Evolutionary conservation across 257 asterid species (phyloP).

Genomic region (Solanum etuberosum): DNA sequence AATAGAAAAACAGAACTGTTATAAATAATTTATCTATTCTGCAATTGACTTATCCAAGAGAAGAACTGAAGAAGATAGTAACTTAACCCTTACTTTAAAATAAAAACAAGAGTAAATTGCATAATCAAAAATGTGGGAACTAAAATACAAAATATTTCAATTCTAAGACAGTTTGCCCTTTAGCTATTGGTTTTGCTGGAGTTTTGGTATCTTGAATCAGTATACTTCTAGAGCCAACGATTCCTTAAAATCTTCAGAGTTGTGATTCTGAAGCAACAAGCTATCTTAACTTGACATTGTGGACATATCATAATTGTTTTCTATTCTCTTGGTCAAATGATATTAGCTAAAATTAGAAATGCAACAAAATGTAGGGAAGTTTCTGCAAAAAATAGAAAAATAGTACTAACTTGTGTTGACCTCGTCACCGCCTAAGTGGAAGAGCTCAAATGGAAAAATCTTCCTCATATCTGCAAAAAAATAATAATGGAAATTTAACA

Average conservation of each 20-base stretch:
- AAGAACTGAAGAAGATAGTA: not conserved
- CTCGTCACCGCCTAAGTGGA: conserved; percentile 96
- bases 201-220: not conserved
- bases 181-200: not conserved
- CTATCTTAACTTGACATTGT: not conserved
- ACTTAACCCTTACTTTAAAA: not conserved
- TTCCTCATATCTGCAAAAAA: conserved; percentile 63
- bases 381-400: not conserved
- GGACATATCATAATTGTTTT: not conserved
- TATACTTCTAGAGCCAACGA: not conserved
- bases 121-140: not conserved
- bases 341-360: not conserved
- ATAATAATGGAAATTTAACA: not conserved
- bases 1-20: not conserved
- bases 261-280: not conserved
- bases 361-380: not conserved
- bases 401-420: conserved; percentile 63
- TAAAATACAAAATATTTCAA: not conserved
- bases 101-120: not conserved
- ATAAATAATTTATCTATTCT: not conserved
- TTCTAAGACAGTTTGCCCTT: not conserved
- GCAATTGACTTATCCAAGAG: not conserved
- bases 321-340: not conserved
- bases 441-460: conserved; percentile 77
- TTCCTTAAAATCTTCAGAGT: not conserved